Evolutionary conservation across 139 green algal species (phyloP).

Genomic region (Tetradesmus obliquus): DNA sequence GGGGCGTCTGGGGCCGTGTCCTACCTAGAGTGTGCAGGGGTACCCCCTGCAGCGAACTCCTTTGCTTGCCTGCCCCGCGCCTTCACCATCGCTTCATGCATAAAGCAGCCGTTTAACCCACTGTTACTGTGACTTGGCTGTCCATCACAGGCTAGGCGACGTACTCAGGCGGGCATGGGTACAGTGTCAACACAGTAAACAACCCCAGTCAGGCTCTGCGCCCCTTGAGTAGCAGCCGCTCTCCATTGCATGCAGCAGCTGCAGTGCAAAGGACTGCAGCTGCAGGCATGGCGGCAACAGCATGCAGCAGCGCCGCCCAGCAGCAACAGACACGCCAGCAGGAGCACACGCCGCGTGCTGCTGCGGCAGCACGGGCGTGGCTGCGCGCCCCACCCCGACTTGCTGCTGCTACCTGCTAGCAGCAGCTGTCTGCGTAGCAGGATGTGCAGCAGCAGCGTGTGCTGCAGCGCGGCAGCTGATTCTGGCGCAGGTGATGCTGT

Average conservation of each 20-base stretch:
- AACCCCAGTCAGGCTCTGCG: background rate
- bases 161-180: background rate
- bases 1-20: background rate
- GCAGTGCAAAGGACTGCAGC: conserved; percentile 17
- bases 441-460: background rate
- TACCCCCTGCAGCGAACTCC: background rate
- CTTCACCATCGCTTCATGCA: background rate
- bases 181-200: background rate
- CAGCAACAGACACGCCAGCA: background rate
- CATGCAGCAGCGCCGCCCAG: background rate
- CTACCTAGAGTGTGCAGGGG: background rate
- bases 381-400: background rate
- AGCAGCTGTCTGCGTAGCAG: background rate
- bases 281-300: conserved; percentile 28
- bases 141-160: background rate
- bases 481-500: conserved; percentile 19
- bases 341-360: background rate
- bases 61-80: background rate
- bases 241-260: conserved; percentile 35
- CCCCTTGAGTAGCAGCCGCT: background rate
- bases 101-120: background rate
- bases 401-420: background rate
- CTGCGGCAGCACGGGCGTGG: background rate
- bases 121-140: background rate
- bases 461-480: background rate